Evolutionary conservation across 2,329 filamentous ascomycete genomes (phyloP).

Genomic region (Myriosclerotinia duriaeana): DNA sequence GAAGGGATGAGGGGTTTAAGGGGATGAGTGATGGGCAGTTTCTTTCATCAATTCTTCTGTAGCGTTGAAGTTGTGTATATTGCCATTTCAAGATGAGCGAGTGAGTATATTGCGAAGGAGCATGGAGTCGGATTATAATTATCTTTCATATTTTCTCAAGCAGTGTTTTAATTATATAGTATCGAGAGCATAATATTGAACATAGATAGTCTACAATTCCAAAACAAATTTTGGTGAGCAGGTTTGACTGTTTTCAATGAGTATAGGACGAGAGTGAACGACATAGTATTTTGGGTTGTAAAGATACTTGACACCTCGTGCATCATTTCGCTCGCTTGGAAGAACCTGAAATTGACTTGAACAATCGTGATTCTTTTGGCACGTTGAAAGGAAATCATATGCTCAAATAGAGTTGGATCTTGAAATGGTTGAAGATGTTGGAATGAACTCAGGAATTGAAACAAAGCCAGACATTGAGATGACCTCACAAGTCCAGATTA

Average conservation of each 20-base stretch:
- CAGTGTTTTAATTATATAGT: background rate
- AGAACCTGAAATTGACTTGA: no score
- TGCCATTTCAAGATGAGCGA: background rate
- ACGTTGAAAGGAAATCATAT: background rate
- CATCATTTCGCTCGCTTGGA: no score
- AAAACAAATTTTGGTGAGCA: background rate
- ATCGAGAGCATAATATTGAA: background rate
- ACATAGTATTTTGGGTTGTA: no score
- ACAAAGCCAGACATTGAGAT: no score
- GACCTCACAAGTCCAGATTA: no score
- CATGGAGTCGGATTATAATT: background rate
- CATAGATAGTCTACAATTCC: background rate
- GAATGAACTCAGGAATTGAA: background rate
- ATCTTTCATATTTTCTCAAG: background rate
- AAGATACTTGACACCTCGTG: no score
- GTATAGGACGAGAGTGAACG: no score
- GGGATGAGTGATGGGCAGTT: no score
- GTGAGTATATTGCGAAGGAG: background rate
- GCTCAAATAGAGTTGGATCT: background rate
- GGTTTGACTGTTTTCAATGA: no score
- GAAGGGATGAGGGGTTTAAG: background rate
- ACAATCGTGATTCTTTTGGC: no score
- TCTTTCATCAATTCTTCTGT: background rate
- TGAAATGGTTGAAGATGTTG: background rate
- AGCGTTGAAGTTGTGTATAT: background rate